Conservation (phyloP, 2,329 filamentous ascomycete species). For the Xylariaceae sp. region DNA sequence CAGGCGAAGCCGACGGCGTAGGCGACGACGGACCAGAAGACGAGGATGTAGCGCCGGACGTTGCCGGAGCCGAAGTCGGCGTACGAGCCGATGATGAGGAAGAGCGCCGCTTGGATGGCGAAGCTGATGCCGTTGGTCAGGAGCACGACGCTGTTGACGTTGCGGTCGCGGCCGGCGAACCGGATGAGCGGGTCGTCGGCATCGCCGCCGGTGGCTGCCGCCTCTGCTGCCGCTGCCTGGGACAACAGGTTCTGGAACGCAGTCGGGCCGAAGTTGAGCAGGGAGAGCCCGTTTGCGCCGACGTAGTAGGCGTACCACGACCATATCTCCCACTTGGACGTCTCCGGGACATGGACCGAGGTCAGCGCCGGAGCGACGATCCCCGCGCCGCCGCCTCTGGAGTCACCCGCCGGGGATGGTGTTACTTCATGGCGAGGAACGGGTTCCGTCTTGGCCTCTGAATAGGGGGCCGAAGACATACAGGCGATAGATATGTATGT, state of each 20-base stretch:
- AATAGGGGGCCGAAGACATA: too few species aligned
- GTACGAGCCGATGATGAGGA: slow-evolving; percentile 47
- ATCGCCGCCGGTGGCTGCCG: too few species aligned
- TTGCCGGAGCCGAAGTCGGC: slow-evolving; percentile 63
- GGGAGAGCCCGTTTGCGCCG: slow-evolving; percentile 57
- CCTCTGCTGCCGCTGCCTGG: slow-evolving; percentile 51
- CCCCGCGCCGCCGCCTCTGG: not conserved
- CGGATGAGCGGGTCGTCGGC: too few species aligned
- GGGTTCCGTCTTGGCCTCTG: not conserved
- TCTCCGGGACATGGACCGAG: slow-evolving; percentile 26
- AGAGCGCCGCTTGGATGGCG: slow-evolving; percentile 56
- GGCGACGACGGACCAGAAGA: slow-evolving; percentile 54
- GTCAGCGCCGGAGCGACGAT: slow-evolving; percentile 14
- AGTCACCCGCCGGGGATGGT: not conserved
- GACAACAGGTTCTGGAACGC: slow-evolving; percentile 60
- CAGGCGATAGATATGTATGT: too few species aligned
- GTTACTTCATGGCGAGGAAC: too few species aligned
- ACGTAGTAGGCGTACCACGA: slow-evolving; percentile 58
- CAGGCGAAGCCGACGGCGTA: slow-evolving; percentile 62
- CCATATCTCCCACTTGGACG: slow-evolving; percentile 50
- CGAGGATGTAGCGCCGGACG: slow-evolving; percentile 56
- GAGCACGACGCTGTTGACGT: slow-evolving; percentile 61
- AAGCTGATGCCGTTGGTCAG: slow-evolving; percentile 63
- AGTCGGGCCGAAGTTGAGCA: slow-evolving; percentile 61
- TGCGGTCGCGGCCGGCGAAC: slow-evolving; percentile 52